These are phyloP conservation scores for Begonia masoniana DNA, from an alignment of 306 rosid genomes.

Conservation along the genomic window DNA sequence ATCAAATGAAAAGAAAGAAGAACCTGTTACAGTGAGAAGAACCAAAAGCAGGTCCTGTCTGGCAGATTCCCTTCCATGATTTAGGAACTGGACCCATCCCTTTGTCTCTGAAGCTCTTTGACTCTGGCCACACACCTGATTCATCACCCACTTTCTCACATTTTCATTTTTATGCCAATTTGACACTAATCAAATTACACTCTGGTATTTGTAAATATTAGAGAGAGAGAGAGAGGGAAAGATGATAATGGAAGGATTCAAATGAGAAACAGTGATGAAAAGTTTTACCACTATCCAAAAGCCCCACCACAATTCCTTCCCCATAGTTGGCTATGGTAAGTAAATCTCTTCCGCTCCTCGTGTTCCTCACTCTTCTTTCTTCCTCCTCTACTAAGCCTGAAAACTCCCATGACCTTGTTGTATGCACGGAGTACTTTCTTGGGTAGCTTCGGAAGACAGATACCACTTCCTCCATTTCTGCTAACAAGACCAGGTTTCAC, in stretches of 20 bases:
- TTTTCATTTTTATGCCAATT: too few relatives aligned
- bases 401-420: conserved; percentile 54
- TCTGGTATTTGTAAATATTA: too few relatives aligned
- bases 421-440: conserved; percentile 30
- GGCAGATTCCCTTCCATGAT: conserved; percentile 62
- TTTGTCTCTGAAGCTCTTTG: conserved; percentile 56
- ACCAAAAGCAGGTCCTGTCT: conserved; percentile 40
- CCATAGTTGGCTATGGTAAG: conserved; percentile 31
- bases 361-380: not conserved
- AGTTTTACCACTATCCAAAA: conserved; percentile 45
- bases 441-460: conserved; percentile 21
- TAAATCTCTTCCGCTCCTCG: conserved; percentile 13
- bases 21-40: conserved; percentile 52
- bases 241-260: conserved; percentile 1
- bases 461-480: conserved; percentile 49
- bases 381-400: conserved; percentile 18
- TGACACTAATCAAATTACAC: too few relatives aligned
- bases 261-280: conserved; percentile 10
- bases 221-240: not conserved
- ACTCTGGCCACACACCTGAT: conserved; percentile 61
- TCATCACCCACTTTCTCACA: too few relatives aligned
- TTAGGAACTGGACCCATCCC: conserved; percentile 52
- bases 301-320: conserved; percentile 39
- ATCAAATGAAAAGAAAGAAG: not conserved
- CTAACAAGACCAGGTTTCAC: not conserved